Conservation (phyloP, 345 rosid species). For the Salix arbutifolia region DNA sequence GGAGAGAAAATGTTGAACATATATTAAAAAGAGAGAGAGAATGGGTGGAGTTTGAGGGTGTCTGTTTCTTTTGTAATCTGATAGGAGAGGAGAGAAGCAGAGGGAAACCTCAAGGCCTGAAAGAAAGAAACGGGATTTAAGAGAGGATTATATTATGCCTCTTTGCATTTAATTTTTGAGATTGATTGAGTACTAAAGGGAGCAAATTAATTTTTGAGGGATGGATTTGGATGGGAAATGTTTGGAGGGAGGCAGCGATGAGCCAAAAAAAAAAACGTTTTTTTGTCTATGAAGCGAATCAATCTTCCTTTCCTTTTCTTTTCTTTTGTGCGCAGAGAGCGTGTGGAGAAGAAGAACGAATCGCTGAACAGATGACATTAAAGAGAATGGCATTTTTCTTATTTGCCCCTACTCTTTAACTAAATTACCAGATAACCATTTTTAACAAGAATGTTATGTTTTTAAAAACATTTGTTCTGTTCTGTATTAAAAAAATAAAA, state of each 20-base stretch:
- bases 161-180: neutral
- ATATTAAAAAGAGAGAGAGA: neutral
- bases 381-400: neutral
- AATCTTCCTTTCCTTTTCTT: neutral
- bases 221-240: neutral
- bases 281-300: neutral
- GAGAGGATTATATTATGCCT: neutral
- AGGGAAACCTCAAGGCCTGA: neutral
- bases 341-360: neutral
- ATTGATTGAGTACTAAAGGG: neutral
- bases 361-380: neutral
- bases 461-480: too few species aligned
- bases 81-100: neutral
- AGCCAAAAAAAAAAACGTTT: neutral
- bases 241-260: neutral
- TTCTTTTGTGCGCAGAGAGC: neutral
- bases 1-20: slow-evolving; percentile 26
- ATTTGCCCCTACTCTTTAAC: slow-evolving; percentile 13
- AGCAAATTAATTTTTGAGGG: neutral
- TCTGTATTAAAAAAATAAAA: too few species aligned
- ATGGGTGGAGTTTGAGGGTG: neutral
- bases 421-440: slow-evolving; percentile 16
- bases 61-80: too few species aligned
- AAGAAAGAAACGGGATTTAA: neutral
- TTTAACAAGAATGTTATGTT: neutral